Evolutionary conservation across 2,329 filamentous ascomycete species (phyloP), one percentile per base, ranked within the genome.

Genomic region (Aplosporella prunicola): DNA sequence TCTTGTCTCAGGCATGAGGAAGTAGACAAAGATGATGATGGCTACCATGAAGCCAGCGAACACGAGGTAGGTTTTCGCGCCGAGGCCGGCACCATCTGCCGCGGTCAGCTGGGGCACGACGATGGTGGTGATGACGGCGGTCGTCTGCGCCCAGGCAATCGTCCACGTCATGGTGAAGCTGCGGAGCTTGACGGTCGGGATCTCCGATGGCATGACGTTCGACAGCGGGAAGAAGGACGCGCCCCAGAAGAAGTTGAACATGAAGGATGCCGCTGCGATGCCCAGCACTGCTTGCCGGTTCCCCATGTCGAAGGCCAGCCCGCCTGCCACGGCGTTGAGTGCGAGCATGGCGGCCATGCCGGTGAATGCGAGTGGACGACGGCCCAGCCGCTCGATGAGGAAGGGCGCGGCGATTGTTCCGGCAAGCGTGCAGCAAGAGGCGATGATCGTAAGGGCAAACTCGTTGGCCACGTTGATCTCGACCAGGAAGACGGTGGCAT

Each of bases 381-480:
- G 70, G 18, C 76, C 76, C 5, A 78, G 58, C 44, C 68, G 71
- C 52, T 85, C 80, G 44, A 84, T 78, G 30, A 84, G 67, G 45
- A 14, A 60, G 52, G 8, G 56, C 52, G 71, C 74, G 42, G 84
- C 62, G n/a, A 84, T 66, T 76, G 79, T 60, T 14, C 59, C 59
- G 2, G 56, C 52, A 13, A 62, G 48, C 5, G 54, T 55, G 34
- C 53, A 56, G 41, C 56, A 58, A 10, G 56, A 51, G 8, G 56
- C 85, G 44, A 84, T 43, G 22, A 84, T 55, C 0, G 81, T 84
- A 29, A 80, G 59, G 0, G 69, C 58, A 0, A 52, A 25, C 59
- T 80, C 83, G 66, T 85, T 85, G 51, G 86, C 78, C 2, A 85
- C 76, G 35, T 82, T 82, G 48, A 83, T 87, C 45, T 87, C 75